Base-by-base conservation (phyloP, 345 rosid species). In the Crucihimalaya himalaica region DNA sequence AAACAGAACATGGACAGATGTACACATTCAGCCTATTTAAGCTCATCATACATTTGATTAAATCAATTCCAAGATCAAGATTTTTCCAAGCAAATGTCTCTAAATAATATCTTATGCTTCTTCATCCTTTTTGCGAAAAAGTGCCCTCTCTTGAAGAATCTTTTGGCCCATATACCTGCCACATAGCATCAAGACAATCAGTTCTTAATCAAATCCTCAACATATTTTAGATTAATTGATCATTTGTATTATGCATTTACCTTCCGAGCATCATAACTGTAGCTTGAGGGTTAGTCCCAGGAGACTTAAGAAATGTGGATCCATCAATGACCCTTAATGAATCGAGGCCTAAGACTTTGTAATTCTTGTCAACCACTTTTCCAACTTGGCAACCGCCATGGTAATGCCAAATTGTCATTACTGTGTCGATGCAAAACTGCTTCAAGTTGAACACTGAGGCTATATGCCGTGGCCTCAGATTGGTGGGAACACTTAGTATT, bases 241-340 rank as follows among this genome's bases (percentile, higher is more conserved):
- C 16, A 14, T 19, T 46, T 45, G 0, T 28, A 18, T 53, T 13
- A 63, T 47, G 37, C 18, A 40, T 75, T 71, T 78, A 89, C 92
- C 96, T 87, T 85, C 93, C 93, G 14, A 89, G 87, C 93, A 89
- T 87, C 96, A 89, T 87, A 31, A 86, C 76, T 16, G 96, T 86
- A 14, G 92, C 92, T 70, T 89, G 92, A 65, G 91, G 92, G 60
- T 87, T 89, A 18, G 96, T 86, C 18, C 92, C 91, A 0, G 92
- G 92, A 0, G 92, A 80, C 19, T 54, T 25, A 12, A 69, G 63
- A 78, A 86, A 87, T 6, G 96, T 86, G 4, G 96, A 89, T 0
- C 82, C 87, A 80, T 89, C 91, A 7, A 89, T 71, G 40, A 89
- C 88, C 70, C 93, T 73, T 4, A 86, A 55, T 1, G 70, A 71